A percentile compares a stretch with the other conserved stretches of the same genome.
Evolutionary conservation across 129 eudicot genomes (phyloP).

Genomic region (Mikania micrantha): DNA sequence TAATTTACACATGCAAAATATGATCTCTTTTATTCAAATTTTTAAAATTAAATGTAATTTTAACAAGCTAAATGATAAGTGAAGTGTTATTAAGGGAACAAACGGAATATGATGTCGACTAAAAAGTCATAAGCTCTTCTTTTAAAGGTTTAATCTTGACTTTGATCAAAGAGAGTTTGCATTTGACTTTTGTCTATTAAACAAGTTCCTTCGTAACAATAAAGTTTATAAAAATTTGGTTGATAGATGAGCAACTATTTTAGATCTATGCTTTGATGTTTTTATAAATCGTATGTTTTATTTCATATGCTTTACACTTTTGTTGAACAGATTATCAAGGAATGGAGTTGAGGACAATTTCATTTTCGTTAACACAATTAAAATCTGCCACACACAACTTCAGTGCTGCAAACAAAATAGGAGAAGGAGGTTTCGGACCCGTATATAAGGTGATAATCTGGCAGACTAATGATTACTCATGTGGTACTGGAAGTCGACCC

Average conservation of each 20-base stretch:
- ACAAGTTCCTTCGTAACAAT: background rate
- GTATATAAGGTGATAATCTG: slow-evolving; percentile 50
- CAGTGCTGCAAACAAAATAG: slow-evolving; percentile 47
- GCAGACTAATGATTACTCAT: background rate
- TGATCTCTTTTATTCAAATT: no score
- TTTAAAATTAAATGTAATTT: no score
- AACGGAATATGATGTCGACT: no score
- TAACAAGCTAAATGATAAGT: no score
- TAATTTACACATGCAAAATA: no score
- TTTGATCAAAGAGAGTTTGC: background rate
- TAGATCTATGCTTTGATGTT: background rate
- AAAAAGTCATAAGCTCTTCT: background rate
- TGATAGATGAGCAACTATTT: background rate
- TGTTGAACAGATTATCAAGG: slow-evolving; percentile 50
- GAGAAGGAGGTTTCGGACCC: slow-evolving; percentile 80
- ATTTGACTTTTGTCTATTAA: background rate
- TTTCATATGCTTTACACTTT: background rate
- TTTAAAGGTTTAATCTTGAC: background rate
- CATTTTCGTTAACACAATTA: slow-evolving; percentile 53
- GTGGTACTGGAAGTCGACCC: background rate
- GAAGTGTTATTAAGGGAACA: no score
- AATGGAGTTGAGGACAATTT: slow-evolving; percentile 55
- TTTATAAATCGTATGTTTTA: background rate
- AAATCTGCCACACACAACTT: slow-evolving; percentile 64
- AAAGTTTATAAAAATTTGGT: background rate